Base-by-base conservation (phyloP, 805 yeast species). In the Ogataea neopini region DNA sequence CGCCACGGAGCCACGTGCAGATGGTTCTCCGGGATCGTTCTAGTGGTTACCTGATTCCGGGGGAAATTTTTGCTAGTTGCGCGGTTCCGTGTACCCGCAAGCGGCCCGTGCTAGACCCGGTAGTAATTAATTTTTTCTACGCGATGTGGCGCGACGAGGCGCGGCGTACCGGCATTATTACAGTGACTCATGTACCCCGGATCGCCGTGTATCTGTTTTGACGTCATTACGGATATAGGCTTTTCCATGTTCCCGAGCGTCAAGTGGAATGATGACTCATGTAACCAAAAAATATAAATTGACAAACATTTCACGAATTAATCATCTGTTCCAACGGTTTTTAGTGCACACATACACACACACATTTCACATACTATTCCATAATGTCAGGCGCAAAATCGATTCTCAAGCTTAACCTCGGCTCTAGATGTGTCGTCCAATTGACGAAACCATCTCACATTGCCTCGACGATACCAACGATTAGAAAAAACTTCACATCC, bases 401-500 rank as follows among this genome's bases (percentile, higher is more conserved):
- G 4, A 58, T 66, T 43, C 52, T 55, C n/a, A 48, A 56, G 13
- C 47, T 65, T 20, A 65, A 64, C 36, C 49, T 58, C 28, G 58
- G 67, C 33, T 55, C 70, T 6, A 62, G 59, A 51, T 57, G 66
- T 45, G 56, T 57, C 35, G 42, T 57, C 25, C 52, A 48, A 38
- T 33, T 52, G 23, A 15, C 52, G n/a, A 49, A 41, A 28, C 20
- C 44, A 11, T 26, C 42, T 10, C 43, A 50, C 32, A 33, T 18
- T 29, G 20, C 40, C 17, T 23, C 44, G 14, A 29, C 32, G 40
- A n/a, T 18, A 34, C 46, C 51, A 39, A 43, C 45, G 4, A 43
- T 45, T 18, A 46, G 52, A 18, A 63, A 63, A 44, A 48, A 49
- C 22, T 61, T 61, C 41, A 57, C 62, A 4, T 62, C 67, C 3